Evolutionary conservation across 805 yeast species (phyloP), one percentile per base, ranked within the genome.

Genomic region (Cyberlindnera americana): DNA sequence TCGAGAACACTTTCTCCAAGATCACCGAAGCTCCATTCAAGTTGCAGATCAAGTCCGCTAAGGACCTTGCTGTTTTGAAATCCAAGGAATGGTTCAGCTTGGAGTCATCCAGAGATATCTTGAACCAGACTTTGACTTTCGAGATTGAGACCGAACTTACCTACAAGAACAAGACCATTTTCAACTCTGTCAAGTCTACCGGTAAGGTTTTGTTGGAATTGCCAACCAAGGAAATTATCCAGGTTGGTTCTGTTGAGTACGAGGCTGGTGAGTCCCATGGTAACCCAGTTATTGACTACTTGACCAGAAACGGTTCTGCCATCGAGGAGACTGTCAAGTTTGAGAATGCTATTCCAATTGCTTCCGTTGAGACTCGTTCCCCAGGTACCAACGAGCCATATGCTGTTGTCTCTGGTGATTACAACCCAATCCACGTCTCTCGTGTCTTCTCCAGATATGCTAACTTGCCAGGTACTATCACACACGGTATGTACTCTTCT

Each of bases 401-500:
- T 61, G 99, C 96, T 48, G 85, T 80, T 61, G 97, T 93, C 30
- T 91, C 98, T 47, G 98, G 98, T 61, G 99, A 93, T 67, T 91
- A 77, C 79, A 93, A 93, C 67, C 99, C 99, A 47, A 93, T 93
- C 56, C 99, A 93, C 64, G 98, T 95, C 46, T 85, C 95, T 25
- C 83, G 95, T 61, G 93, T 88, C 37, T 93, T 93, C 67, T 90
- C 99, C 41, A 75, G 80, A 47, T 93, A 93, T 62, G 98, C 96
- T 32, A 80, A 80, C 58, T 74, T 93, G 59, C 96, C 96, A 44
- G 99, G 99, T 52, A 93, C 98, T 27, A 93, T 93, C 57, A 93
- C 99, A 26, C 99, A 95, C 60, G 99, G 99, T 63, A 95, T 93
- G 99, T 95, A 78, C 75, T 86, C 97, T 16, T 85, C 95, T 60